Conservation (phyloP, 352 stramenopile species). For the Pythium monospermum region DNA sequence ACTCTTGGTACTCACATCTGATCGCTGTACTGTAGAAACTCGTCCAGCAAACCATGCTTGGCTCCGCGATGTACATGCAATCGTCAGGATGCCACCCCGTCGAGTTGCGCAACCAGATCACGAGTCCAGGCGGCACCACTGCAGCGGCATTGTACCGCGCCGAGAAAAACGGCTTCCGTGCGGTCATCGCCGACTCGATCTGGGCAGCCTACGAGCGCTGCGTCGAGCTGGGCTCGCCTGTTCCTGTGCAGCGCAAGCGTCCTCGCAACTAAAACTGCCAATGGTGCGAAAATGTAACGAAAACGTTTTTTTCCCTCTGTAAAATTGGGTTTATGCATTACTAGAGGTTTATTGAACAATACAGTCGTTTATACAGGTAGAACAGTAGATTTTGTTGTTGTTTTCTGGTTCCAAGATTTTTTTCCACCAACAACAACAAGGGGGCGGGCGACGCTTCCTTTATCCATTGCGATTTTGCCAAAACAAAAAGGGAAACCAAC, state of each 20-base stretch:
- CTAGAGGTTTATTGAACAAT: too few species aligned
- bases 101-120: slow-evolving; percentile 93
- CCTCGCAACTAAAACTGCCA: slow-evolving; percentile 28
- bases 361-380: not conserved
- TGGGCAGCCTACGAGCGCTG: slow-evolving; percentile 94
- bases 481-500: not conserved
- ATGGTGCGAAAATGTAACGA: too few species aligned
- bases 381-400: not conserved
- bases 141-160: slow-evolving; percentile 92
- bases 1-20: not conserved
- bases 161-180: slow-evolving; percentile 94
- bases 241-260: slow-evolving; percentile 59
- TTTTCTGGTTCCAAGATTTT: slow-evolving; percentile 1
- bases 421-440: not conserved
- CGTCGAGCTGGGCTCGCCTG: slow-evolving; percentile 90
- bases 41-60: slow-evolving; percentile 92
- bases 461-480: not conserved
- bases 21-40: slow-evolving; percentile 61
- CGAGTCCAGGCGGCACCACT: slow-evolving; percentile 91
- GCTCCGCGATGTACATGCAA: slow-evolving; percentile 92
- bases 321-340: too few species aligned
- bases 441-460: not conserved
- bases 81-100: slow-evolving; percentile 88
- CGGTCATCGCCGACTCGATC: slow-evolving; percentile 92
- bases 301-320: too few species aligned